phyloP scores from a whole-genome alignment of 148 eudicot species.

The Chenopodium suecicum region DNA sequence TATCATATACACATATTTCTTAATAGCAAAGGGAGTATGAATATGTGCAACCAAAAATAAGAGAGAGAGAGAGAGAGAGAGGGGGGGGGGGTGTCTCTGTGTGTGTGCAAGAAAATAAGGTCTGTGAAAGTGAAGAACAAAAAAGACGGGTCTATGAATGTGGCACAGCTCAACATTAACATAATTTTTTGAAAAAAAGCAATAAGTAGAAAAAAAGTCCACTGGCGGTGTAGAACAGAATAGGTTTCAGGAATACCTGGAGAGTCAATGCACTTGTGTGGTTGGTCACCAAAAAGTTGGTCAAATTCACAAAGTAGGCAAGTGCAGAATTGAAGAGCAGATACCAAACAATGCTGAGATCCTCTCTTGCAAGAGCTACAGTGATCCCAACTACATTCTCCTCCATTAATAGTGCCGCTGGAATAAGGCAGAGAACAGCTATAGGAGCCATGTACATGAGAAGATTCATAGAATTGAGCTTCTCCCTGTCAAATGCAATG shows the following conservation, averaged over 20 bases:
- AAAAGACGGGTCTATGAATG: too few species aligned
- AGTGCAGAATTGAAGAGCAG: constrained; percentile 79
- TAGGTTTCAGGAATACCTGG: constrained; percentile 49
- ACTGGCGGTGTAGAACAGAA: not conserved
- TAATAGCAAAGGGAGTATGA: too few species aligned
- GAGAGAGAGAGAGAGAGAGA: too few species aligned
- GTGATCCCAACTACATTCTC: constrained; percentile 75
- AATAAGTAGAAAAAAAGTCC: too few species aligned
- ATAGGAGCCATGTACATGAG: constrained; percentile 92
- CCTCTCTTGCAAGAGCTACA: constrained; percentile 66
- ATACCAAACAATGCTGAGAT: constrained; percentile 63
- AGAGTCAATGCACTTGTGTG: constrained; percentile 94
- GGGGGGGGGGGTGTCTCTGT: too few species aligned
- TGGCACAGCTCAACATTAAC: too few species aligned
- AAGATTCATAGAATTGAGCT: constrained; percentile 89
- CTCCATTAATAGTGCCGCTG: constrained; percentile 79
- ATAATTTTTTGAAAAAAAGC: too few species aligned
- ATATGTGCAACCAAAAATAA: too few species aligned
- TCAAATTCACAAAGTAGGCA: constrained; percentile 82
- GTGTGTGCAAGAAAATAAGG: too few species aligned
- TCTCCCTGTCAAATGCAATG: constrained; percentile 56
- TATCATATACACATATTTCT: too few species aligned
- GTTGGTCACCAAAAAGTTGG: constrained; percentile 94
- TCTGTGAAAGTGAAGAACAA: too few species aligned
- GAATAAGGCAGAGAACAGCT: constrained; percentile 72